Percentiles rank a stretch among this genome's conserved stretches.
Conservation (phyloP, 495 filamentous ascomycete species). For the Ascodesmis nigricans region DNA sequence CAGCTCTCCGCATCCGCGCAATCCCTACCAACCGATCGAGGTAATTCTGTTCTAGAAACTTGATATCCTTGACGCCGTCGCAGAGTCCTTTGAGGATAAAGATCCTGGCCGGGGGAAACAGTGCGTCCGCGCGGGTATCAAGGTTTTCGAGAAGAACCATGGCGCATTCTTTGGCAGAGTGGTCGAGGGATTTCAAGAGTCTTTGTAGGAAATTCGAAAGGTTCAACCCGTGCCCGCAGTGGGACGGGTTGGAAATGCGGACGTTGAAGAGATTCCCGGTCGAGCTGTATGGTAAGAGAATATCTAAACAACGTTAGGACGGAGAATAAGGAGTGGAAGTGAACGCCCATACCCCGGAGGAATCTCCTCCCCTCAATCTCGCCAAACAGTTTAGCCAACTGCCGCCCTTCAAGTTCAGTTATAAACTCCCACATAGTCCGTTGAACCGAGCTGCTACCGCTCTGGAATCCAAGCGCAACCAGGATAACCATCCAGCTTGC, state of each 20-base stretch:
- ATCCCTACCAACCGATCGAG: conserved; percentile 1
- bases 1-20: neutral
- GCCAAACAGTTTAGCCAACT: conserved; percentile 8
- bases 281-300: conserved; percentile 11
- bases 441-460: conserved; percentile 13
- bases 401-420: conserved; percentile 3
- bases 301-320: conserved; percentile 3
- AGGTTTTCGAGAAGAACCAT: conserved; percentile 11
- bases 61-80: conserved; percentile 7
- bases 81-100: conserved; percentile 17
- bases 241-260: neutral
- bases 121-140: conserved; percentile 11
- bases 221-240: conserved; percentile 12
- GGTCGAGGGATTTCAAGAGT: conserved; percentile 1
- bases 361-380: conserved; percentile 7
- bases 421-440: conserved; percentile 14
- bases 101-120: conserved; percentile 19
- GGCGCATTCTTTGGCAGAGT: neutral
- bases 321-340: neutral
- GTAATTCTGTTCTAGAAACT: conserved; percentile 3
- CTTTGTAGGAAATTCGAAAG: conserved; percentile 9
- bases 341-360: conserved; percentile 5
- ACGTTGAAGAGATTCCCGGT: conserved; percentile 10
- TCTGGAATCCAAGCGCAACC: conserved; percentile 11
- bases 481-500: conserved; percentile 17